Evolutionary conservation across 805 yeast genomes (phyloP).

Genomic region (Teunomyces panamensis): DNA sequence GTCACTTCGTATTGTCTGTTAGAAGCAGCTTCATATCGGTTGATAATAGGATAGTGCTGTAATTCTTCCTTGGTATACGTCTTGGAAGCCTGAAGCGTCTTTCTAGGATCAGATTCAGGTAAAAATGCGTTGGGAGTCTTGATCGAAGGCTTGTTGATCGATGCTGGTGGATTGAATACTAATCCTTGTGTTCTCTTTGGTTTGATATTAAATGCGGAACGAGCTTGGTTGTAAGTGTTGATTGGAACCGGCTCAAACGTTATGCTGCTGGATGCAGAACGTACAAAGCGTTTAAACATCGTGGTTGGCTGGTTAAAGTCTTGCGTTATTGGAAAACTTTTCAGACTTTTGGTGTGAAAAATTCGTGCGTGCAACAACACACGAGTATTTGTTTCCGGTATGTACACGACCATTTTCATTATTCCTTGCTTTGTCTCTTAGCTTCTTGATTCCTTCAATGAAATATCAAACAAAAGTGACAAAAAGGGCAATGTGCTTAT

Average conservation of each 20-base stretch:
- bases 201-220: constrained; percentile 66
- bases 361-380: background rate
- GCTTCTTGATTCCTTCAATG: too few relatives aligned
- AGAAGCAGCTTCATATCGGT: constrained; percentile 28
- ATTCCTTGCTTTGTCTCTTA: too few relatives aligned
- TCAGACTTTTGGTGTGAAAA: background rate
- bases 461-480: too few relatives aligned
- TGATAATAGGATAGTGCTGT: constrained; percentile 40
- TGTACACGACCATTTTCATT: background rate
- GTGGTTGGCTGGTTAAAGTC: background rate
- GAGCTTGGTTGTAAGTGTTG: constrained; percentile 55
- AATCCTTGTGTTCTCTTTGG: constrained; percentile 57
- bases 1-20: constrained; percentile 53
- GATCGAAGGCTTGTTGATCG: constrained; percentile 38
- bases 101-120: constrained; percentile 60
- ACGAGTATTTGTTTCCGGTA: background rate
- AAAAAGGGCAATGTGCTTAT: too few relatives aligned
- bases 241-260: constrained; percentile 43
- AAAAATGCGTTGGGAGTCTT: constrained; percentile 70
- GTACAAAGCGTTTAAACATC: constrained; percentile 8
- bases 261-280: constrained; percentile 13
- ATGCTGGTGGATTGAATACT: constrained; percentile 61
- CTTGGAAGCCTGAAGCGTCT: constrained; percentile 28
- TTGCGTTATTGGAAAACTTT: background rate
- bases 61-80: constrained; percentile 34